Conservation (phyloP, 495 filamentous ascomycete genomes). For the Neurospora cerealis region DNA sequence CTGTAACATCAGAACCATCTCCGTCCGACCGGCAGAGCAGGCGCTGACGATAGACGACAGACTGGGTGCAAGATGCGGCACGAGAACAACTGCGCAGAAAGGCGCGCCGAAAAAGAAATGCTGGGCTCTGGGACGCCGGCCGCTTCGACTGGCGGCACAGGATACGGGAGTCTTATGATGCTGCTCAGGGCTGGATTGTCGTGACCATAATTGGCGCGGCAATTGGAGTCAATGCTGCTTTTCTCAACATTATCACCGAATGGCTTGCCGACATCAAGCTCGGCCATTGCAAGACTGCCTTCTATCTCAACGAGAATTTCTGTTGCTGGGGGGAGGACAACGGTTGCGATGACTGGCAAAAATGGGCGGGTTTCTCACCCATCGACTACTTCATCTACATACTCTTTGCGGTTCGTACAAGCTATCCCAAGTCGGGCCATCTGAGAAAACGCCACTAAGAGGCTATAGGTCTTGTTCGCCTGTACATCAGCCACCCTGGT, state of each 20-base stretch:
- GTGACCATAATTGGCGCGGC: constrained; percentile 86
- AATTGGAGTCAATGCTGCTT: constrained; percentile 87
- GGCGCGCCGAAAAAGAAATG: constrained; percentile 59
- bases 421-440: not conserved
- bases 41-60: constrained; percentile 24
- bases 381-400: constrained; percentile 87
- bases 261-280: constrained; percentile 95
- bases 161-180: constrained; percentile 82
- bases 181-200: constrained; percentile 96
- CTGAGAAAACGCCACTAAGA: constrained; percentile 8
- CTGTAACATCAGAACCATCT: not conserved
- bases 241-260: constrained; percentile 92
- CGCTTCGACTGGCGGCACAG: constrained; percentile 71
- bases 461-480: constrained; percentile 60
- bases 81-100: constrained; percentile 78
- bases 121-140: constrained; percentile 66
- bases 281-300: constrained; percentile 86
- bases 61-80: constrained; percentile 97
- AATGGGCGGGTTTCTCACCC: constrained; percentile 69
- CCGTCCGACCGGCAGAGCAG: not conserved
- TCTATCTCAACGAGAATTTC: constrained; percentile 96
- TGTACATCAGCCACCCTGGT: constrained; percentile 76
- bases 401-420: constrained; percentile 60
- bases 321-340: constrained; percentile 96
- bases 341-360: constrained; percentile 82